Percentiles rank a stretch among this genome's conserved stretches.
Conservation (phyloP, 768 basidiomycete species). For the Boletus rufocinnamomeus region DNA sequence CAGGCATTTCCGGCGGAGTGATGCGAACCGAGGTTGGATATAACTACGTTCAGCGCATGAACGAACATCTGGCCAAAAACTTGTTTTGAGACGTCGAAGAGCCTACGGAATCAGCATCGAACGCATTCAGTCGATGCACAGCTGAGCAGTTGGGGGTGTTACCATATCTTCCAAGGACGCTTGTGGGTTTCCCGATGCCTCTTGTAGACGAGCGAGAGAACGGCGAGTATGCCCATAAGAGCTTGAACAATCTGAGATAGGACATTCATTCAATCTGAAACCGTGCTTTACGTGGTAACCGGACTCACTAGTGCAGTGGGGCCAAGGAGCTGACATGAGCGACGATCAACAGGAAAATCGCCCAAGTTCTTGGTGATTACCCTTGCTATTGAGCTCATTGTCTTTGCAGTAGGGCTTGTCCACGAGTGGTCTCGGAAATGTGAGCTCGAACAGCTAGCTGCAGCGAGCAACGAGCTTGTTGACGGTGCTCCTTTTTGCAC, state of each 20-base stretch:
- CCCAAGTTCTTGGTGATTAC: slow-evolving; percentile 10
- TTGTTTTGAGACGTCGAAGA: slow-evolving; percentile 94
- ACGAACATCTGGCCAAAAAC: slow-evolving; percentile 83
- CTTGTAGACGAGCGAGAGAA: slow-evolving; percentile 84
- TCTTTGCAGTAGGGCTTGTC: neutral
- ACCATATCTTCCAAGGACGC: slow-evolving; percentile 94
- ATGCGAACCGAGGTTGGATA: slow-evolving; percentile 75
- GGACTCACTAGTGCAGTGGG: slow-evolving; percentile 46
- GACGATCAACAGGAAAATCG: slow-evolving; percentile 44
- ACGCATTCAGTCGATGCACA: slow-evolving; percentile 7
- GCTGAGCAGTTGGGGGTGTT: slow-evolving; percentile 22
- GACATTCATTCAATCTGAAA: neutral
- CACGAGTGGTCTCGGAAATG: neutral
- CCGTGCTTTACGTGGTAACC: neutral
- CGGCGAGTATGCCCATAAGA: slow-evolving; percentile 89
- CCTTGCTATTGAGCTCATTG: slow-evolving; percentile 19
- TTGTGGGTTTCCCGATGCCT: slow-evolving; percentile 82
- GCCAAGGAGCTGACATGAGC: slow-evolving; percentile 47
- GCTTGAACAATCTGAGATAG: slow-evolving; percentile 68
- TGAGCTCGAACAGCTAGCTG: neutral
- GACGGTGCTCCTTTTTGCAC: neutral
- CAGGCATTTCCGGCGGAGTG: slow-evolving; percentile 81
- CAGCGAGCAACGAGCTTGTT: neutral
- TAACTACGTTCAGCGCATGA: slow-evolving; percentile 74
- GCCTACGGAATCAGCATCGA: slow-evolving; percentile 44